Evolutionary conservation across 2,329 filamentous ascomycete genomes (phyloP), one percentile per base, ranked within the genome.

Genomic region (Aspergillus caelatus): DNA sequence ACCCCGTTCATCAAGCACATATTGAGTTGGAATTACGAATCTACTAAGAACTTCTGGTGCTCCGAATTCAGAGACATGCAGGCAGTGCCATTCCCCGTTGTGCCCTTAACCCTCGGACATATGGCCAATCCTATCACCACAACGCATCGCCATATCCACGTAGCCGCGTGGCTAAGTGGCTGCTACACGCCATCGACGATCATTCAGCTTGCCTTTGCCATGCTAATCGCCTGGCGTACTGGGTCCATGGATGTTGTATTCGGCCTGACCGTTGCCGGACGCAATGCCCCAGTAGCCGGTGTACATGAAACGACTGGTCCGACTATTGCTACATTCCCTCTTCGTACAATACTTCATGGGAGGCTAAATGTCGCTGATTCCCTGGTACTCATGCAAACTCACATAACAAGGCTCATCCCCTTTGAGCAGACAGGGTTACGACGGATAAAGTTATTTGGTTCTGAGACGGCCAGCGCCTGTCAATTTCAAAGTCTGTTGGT

Each of bases 1-100:
- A 84, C 86, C 65, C 75, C 75, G 32, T 78, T 85, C 23, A 78
- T 88, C 48, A 78, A 83, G 5, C 71, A 79, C 21, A 32, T 54
- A 10, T 7, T 23, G 3, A 12, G 8, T 36, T 19, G 34, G 1
- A 3, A 54, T 23, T 8, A 73, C 78, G 39, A 55, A 10, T 19
- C 28, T 2, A 52, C 58, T 23, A n/a, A 23, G 23, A 23, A 14
- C 11, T 61, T 46, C 4, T 61, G 58, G 58, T 23, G 30, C 11
- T 21, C 52, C 3, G 52, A 54, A 4, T 54, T 39, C 16, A 11
- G 26, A 16, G 30, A 16, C 6, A 12, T 26, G 9, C 30, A 12
- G 10, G 12, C 12, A 34, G 12, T 32, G 5, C 3, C n/a, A n/a
- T 54, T 54, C 23, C 52, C 52, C 14, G 6, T 2, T 19, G 19